phyloP scores from a whole-genome alignment of 495 filamentous ascomycete genomes.

The Hypoxylon cercidicola region DNA sequence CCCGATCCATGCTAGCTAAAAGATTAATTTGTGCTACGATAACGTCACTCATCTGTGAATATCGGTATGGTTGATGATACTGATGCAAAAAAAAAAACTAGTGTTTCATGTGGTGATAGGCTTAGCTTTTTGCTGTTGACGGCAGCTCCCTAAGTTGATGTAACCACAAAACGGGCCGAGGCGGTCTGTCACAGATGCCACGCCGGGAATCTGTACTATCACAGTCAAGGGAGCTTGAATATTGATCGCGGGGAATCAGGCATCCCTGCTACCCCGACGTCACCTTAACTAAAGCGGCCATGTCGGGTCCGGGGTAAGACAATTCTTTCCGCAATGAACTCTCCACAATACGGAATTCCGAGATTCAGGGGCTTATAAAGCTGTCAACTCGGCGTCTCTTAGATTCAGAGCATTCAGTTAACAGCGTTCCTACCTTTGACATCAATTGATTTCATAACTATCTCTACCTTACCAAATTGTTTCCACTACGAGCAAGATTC shows the following conservation, averaged over 20 bases:
- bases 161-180: slow-evolving; percentile 16
- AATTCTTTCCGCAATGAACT: slow-evolving; percentile 14
- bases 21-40: too few species aligned
- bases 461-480: too few species aligned
- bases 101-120: slow-evolving; percentile 11
- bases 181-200: slow-evolving; percentile 21
- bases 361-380: neutral
- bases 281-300: slow-evolving; percentile 21
- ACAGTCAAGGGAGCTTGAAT: neutral
- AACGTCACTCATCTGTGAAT: neutral
- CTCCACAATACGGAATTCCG: neutral
- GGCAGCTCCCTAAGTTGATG: slow-evolving; percentile 25
- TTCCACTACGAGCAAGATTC: slow-evolving; percentile 1
- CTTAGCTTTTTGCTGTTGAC: slow-evolving; percentile 18
- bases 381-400: too few species aligned
- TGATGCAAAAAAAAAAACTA: neutral
- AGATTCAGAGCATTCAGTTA: too few species aligned
- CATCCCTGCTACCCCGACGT: slow-evolving; percentile 21
- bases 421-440: too few species aligned
- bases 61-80: neutral
- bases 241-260: slow-evolving; percentile 3
- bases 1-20: too few species aligned
- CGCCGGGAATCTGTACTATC: slow-evolving; percentile 18
- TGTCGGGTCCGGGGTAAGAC: neutral
- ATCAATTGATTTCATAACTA: neutral